Evolutionary conservation across 495 filamentous ascomycete genomes (phyloP).

Genomic region (Letharia lupina): DNA sequence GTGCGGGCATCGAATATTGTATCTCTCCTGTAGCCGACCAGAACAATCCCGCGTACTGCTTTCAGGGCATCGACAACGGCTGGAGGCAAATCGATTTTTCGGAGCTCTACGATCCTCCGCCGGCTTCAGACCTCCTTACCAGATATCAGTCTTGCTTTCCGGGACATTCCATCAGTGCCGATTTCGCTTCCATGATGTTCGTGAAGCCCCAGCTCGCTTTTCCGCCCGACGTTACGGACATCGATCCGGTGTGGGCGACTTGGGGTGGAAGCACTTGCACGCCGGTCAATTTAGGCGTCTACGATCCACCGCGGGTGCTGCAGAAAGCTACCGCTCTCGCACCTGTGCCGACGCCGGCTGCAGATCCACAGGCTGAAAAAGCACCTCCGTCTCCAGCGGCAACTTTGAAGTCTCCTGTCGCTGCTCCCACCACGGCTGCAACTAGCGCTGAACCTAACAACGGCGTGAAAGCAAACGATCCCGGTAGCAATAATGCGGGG

Average conservation of each 20-base stretch:
- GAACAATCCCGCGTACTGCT: background rate
- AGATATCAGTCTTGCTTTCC: constrained; percentile 14
- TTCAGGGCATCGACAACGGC: constrained; percentile 12
- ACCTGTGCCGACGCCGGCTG: constrained; percentile 2
- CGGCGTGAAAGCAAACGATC: background rate
- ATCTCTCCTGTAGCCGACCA: constrained; percentile 1
- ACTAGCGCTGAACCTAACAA: background rate
- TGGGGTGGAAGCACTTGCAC: constrained; percentile 19
- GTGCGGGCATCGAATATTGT: constrained; percentile 8
- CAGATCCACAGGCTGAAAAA: constrained; percentile 3
- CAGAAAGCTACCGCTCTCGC: constrained; percentile 14
- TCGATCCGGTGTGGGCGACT: constrained; percentile 10
- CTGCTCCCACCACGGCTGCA: background rate
- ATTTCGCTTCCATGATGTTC: constrained; percentile 14
- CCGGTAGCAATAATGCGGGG: background rate
- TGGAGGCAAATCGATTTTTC: constrained; percentile 11
- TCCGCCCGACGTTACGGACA: constrained; percentile 14
- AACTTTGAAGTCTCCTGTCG: constrained; percentile 5
- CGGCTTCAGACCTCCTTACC: constrained; percentile 8
- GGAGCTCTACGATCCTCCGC: constrained; percentile 14
- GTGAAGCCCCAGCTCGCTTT: constrained; percentile 16
- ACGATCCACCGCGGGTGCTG: constrained; percentile 14
- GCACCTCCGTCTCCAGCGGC: constrained; percentile 3
- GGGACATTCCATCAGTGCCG: constrained; percentile 1
- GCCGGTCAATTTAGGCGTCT: constrained; percentile 12